phyloP scores from a whole-genome alignment of 208 protist species.

The Lotmaria passim region DNA sequence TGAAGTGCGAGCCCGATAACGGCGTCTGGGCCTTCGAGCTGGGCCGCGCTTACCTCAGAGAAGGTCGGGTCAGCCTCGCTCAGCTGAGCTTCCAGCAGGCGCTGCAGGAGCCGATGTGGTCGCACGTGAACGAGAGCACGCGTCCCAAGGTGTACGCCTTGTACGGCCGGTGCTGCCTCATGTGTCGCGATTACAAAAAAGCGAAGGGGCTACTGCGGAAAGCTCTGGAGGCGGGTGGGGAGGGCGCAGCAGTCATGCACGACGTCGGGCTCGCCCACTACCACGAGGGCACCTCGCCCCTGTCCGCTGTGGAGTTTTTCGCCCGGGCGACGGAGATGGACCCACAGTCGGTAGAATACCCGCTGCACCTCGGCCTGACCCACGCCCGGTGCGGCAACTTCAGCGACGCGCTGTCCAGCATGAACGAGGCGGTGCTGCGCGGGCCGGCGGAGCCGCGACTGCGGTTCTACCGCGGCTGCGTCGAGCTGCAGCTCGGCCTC shows the following conservation, averaged over 20 bases:
- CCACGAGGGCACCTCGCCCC: conserved; percentile 55
- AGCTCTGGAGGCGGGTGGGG: conserved; percentile 61
- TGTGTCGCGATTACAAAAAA: conserved; percentile 41
- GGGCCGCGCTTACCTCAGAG: conserved; percentile 53
- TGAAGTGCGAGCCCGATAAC: conserved; percentile 84
- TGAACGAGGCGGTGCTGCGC: conserved; percentile 71
- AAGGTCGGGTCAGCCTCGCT: conserved; percentile 43
- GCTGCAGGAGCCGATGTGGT: conserved; percentile 54
- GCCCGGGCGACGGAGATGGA: conserved; percentile 70
- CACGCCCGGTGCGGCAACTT: conserved; percentile 56
- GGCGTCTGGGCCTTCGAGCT: conserved; percentile 84
- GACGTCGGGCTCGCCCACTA: conserved; percentile 82
- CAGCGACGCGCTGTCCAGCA: conserved; percentile 67
- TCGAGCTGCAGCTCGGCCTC: conserved; percentile 58
- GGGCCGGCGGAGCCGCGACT: conserved; percentile 46
- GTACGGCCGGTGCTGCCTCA: conserved; percentile 51
- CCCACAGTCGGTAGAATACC: conserved; percentile 55
- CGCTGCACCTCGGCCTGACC: conserved; percentile 70
- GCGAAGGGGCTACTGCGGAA: conserved; percentile 53
- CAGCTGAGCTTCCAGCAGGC: conserved; percentile 52
- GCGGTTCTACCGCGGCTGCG: conserved; percentile 80
- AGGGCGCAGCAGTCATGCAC: conserved; percentile 67
- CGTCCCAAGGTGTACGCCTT: conserved; percentile 51
- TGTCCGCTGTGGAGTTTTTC: conserved; percentile 61
- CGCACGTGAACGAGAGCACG: conserved; percentile 39